Base-by-base conservation (phyloP, 1,284 basidiomycete species). In the Apiotrichum akiyoshidainum region DNA sequence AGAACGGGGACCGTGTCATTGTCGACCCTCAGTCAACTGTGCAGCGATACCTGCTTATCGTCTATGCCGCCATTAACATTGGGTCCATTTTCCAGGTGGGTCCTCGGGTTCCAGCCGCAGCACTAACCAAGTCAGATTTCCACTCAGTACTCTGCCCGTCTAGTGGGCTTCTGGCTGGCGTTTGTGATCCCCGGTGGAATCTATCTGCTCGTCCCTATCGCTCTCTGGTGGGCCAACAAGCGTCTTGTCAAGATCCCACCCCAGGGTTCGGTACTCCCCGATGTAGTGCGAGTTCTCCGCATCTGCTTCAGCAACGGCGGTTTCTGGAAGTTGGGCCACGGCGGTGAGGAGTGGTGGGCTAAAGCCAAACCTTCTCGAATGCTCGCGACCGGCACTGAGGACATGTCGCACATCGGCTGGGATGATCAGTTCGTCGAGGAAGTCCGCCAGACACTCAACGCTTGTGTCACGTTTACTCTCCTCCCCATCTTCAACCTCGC, bases 371-470 rank as follows among this genome's bases (percentile, higher is more conserved):
- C 80, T 4, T 72, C 71, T 26, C 65, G 75, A 61, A 70, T 78
- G 52, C 45, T 40, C 69, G 49, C 65, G 14, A 54, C 61, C 21
- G 75, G 71, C 21, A 10, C 33, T 10, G 46, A 73, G 49, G 75
- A 75, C 59, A 74, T 75, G 59, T 61, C 65, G 14, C 51, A 51
- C 31, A 74, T 81, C 65, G 73, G 68, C 50, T 82, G 79, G 70
- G 80, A 81, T 66, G 81, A 81, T 65, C 62, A 68, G 49, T 81
- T 80, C 65, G 79, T 81, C 31, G 78, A 79, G 52, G 80, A 82
- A 66, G 71, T 82, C 57, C 68, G 68, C 47, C 73, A 78, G 62
- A 75, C 78, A 0, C 67, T 80, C 67, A 72, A 73, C 48, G 81
- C 81, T 17, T 81, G 79, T 65, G 70, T 69, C 33, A 77, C 81